Evolutionary conservation across 768 basidiomycete genomes (phyloP).

Genomic region (Pisolithus orientalis): DNA sequence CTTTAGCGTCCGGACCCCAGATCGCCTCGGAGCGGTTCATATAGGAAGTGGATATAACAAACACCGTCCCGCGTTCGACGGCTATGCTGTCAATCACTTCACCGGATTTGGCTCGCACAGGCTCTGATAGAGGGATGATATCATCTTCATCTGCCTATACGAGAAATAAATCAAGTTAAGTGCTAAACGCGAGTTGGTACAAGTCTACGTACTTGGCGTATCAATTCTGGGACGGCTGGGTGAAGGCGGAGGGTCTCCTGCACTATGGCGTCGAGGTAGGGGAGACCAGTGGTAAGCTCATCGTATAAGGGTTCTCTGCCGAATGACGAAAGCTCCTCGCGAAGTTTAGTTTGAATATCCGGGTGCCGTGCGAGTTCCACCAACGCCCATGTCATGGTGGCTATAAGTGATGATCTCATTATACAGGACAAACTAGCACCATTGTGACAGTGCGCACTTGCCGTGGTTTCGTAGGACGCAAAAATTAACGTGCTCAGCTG

Average conservation of each 20-base stretch:
- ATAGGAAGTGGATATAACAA: conserved; percentile 37
- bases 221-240: conserved; percentile 25
- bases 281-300: conserved; percentile 41
- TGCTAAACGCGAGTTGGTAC: neutral
- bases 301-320: conserved; percentile 47
- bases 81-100: conserved; percentile 32
- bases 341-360: conserved; percentile 41
- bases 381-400: conserved; percentile 39
- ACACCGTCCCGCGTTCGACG: conserved; percentile 42
- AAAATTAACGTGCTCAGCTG: conserved; percentile 14
- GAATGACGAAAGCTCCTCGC: conserved; percentile 42
- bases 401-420: neutral
- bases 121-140: conserved; percentile 47
- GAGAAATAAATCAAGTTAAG: neutral
- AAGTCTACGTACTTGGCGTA: conserved; percentile 6
- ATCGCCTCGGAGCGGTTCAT: conserved; percentile 46
- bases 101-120: conserved; percentile 39
- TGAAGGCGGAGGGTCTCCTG: conserved; percentile 41
- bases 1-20: conserved; percentile 57
- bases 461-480: conserved; percentile 18
- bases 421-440: neutral
- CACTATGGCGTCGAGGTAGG: conserved; percentile 48
- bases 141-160: conserved; percentile 46
- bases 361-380: conserved; percentile 45
- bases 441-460: conserved; percentile 6